Base-by-base conservation (phyloP, 2,329 filamentous ascomycete genomes). In the Samsoniella hepiali region DNA sequence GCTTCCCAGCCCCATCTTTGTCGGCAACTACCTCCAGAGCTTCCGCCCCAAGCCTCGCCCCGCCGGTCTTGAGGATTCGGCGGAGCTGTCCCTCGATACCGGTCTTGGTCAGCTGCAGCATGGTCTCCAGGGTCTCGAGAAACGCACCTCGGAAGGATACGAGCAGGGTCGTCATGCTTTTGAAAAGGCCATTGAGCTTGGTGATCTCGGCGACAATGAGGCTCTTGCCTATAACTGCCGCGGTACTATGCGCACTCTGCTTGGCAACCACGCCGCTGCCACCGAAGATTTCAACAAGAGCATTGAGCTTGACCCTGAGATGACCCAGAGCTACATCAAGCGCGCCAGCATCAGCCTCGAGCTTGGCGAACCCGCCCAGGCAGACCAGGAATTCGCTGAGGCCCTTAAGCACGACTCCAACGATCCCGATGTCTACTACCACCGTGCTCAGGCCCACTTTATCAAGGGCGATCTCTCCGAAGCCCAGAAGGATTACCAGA, bases 291-390 rank as follows among this genome's bases (percentile, higher is more conserved):
- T 99, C 72, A 91, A 93, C 76, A 95, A 91, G 86, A 96, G 92
- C 76, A 90, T 98, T 64, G 91, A 97, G 77, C 82, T 98, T 54
- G 89, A 98, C 72, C 91, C 92, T 15, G 82, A 86, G 9, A 83
- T 98, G 79, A 96, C 93, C 8, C 95, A 99, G 80, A 97, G 91
- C 81, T 98, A 96, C 77, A 97, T 99, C 81, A 99, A 99, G 84
- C 90, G 95, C 65, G 95, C 95, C 62, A 98, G 93, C 83, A 96
- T 99, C 89, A 91, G 96, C 76, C 84, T 99, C 45, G 95, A 99
- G 79, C 88, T 95, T 65, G 93, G 91, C 67, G 88, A 94, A 72
- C 90, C 91, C 61, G 90, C 93, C n/a, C 88, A 89, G 72, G 94
- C 95, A 49, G 89, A 92, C 65, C 84, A 88, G 65, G 94, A 98